Evolutionary conservation across 2,329 filamentous ascomycete species (phyloP).

Genomic region (Fusarium sp.): DNA sequence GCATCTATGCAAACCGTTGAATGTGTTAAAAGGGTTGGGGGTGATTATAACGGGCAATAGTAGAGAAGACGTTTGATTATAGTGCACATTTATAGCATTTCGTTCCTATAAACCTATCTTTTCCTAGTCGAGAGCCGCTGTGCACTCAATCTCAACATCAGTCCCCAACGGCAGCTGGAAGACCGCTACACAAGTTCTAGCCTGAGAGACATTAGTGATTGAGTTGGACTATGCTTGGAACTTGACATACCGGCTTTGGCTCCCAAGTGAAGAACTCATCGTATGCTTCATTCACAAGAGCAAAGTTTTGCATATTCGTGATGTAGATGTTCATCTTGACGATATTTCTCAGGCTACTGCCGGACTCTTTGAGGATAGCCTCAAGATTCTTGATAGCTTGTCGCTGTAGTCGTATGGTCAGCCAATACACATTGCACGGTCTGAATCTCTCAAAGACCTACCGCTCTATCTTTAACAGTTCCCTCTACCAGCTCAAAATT

Average conservation of each 20-base stretch:
- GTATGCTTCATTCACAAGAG: slow-evolving; percentile 66
- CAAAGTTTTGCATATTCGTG: slow-evolving; percentile 72
- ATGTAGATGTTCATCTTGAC: slow-evolving; percentile 76
- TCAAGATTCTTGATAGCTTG: slow-evolving; percentile 6
- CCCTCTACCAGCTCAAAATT: slow-evolving; percentile 62
- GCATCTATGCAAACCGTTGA: slow-evolving; percentile 11
- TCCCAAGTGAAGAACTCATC: slow-evolving; percentile 58
- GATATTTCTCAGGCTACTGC: slow-evolving; percentile 67
- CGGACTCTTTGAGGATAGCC: slow-evolving; percentile 68
- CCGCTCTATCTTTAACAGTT: slow-evolving; percentile 40
- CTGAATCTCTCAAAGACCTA: not conserved
- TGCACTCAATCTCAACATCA: slow-evolving; percentile 80
- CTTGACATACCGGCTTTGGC: slow-evolving; percentile 57
- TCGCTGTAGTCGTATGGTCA: not conserved
- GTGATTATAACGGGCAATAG: not conserved
- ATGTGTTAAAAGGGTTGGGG: not conserved
- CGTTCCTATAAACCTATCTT: not conserved
- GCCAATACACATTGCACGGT: not conserved
- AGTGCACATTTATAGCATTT: not conserved
- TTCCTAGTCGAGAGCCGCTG: slow-evolving; percentile 44
- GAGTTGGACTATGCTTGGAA: slow-evolving; percentile 31
- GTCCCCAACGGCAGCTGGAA: slow-evolving; percentile 76
- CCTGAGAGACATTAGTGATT: slow-evolving; percentile 48
- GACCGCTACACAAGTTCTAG: slow-evolving; percentile 76
- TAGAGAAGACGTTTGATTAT: not conserved